These are phyloP conservation scores for Phytopythium kandeliae DNA, from an alignment of 352 stramenopile species.

Conservation along the genomic window DNA sequence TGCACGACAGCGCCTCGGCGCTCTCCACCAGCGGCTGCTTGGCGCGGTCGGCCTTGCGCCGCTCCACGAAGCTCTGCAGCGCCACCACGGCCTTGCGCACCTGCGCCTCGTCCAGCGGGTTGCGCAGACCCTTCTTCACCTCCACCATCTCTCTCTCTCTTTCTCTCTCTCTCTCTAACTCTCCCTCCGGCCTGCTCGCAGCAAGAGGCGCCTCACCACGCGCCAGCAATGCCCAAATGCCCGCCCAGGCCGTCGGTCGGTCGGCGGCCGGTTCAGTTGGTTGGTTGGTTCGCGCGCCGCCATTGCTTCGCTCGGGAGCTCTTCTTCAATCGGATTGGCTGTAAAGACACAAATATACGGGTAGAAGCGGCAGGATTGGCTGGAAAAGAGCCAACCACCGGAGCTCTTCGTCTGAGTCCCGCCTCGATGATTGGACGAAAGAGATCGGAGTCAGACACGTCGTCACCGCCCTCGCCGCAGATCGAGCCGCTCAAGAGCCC, in stretches of 20 bases:
- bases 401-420: no score
- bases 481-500: not conserved
- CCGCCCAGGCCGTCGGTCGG: not conserved
- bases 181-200: no score
- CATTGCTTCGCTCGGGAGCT: not conserved
- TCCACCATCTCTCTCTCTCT: slow-evolving; percentile 13
- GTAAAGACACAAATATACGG: slow-evolving; percentile 3
- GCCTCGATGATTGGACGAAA: slow-evolving; percentile 5
- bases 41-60: slow-evolving; percentile 28
- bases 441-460: slow-evolving; percentile 1
- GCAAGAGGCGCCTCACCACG: slow-evolving; percentile 3
- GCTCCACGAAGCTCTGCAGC: slow-evolving; percentile 51
- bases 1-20: slow-evolving; percentile 56
- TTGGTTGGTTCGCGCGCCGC: not conserved
- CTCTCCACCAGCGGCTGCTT: slow-evolving; percentile 62
- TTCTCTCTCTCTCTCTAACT: slow-evolving; percentile 1
- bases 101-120: slow-evolving; percentile 65
- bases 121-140: slow-evolving; percentile 58
- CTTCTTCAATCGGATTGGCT: not conserved
- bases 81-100: slow-evolving; percentile 67
- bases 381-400: no score
- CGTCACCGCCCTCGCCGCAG: not conserved
- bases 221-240: slow-evolving; percentile 4
- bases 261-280: not conserved
- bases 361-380: slow-evolving; percentile 1